Conservation (phyloP, 2,329 filamentous ascomycete species). For the Acarospora socialis region DNA sequence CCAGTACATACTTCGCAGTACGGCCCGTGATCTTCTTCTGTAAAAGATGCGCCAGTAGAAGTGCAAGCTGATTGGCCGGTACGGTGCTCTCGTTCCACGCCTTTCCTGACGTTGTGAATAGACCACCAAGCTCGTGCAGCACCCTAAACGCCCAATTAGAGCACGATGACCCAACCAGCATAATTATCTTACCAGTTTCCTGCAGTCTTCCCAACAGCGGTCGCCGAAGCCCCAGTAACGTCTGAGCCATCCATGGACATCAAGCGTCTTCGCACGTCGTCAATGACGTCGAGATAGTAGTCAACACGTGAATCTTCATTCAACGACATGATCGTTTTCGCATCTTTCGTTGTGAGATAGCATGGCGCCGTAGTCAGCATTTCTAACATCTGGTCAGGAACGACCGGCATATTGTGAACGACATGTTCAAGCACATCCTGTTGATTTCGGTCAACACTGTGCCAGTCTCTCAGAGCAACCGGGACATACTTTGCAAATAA, state of each 20-base stretch:
- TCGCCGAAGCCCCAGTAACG: slow-evolving; percentile 5
- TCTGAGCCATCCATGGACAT: slow-evolving; percentile 15
- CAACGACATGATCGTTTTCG: slow-evolving; percentile 60
- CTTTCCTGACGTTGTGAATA: slow-evolving; percentile 40
- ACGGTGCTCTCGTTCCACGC: slow-evolving; percentile 24
- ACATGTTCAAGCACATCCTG: slow-evolving; percentile 53
- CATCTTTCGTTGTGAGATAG: slow-evolving; percentile 65
- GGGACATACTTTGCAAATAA: slow-evolving; percentile 44
- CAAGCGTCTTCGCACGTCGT: slow-evolving; percentile 20
- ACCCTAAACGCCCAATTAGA: slow-evolving; percentile 45
- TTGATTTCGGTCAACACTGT: background rate
- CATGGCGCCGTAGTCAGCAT: slow-evolving; percentile 47
- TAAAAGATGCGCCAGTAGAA: slow-evolving; percentile 26
- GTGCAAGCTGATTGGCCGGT: too few species aligned
- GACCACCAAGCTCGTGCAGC: slow-evolving; percentile 58
- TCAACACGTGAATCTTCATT: slow-evolving; percentile 68
- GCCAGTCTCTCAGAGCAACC: slow-evolving; percentile 4
- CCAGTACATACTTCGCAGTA: slow-evolving; percentile 46
- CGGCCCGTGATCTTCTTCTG: slow-evolving; percentile 35
- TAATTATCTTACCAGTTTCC: slow-evolving; percentile 39
- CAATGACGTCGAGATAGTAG: slow-evolving; percentile 48
- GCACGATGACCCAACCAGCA: slow-evolving; percentile 32
- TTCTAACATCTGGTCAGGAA: slow-evolving; percentile 57
- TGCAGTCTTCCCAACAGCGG: slow-evolving; percentile 32
- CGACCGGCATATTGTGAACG: slow-evolving; percentile 45